Evolutionary conservation across 768 basidiomycete species (phyloP), one percentile per base, ranked within the genome.

Genomic region (Trichaptum fuscoviolaceum): DNA sequence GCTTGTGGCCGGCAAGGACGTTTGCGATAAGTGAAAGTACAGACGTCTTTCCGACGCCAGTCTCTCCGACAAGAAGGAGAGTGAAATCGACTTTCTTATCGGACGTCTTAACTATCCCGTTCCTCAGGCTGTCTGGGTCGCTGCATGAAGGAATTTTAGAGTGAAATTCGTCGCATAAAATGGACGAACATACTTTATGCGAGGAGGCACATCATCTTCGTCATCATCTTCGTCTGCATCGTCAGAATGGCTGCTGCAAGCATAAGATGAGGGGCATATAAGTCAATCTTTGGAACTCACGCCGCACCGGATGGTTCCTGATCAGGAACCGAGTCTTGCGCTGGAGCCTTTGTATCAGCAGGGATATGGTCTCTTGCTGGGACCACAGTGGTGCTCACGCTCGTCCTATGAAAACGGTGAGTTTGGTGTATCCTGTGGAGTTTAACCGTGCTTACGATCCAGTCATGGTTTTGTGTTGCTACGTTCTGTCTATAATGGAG

Each of bases 11-110:
- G 20, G 42, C 42, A 52, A 52, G 42, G 0, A 87, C 86, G 58
- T 88, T 83, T 0, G 96, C 91, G 69, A 91, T 90, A 6, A 95
- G 79, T 73, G 98, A 94, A 73, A 96, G 98, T 57, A 97, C 90
- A 0, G 96, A 97, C 0, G 97, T 99, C 78, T 99, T 99, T 17
- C 97, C 97, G 2, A 91, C 92, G 18, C 97, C 97, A 0, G 97
- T 99, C 77, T 98, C 96, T 0, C 97, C 97, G 10, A 99, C 96
- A 30, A 99, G 84, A n/a, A 99, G 82, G 59, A 99, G 89, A 0
- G 97, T 52, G 20, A 52, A 52, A 12, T 52, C 42, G 42, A 12
- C 10, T 12, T 52, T 52, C 20, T 52, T 52, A 12, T 52, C 20
- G 15, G 42, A 15, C 15, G 42, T 52, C 42, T 52, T 52, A 12